Conservation (phyloP, 2,329 filamentous ascomycete species). For the Aspergillus jensenii region DNA sequence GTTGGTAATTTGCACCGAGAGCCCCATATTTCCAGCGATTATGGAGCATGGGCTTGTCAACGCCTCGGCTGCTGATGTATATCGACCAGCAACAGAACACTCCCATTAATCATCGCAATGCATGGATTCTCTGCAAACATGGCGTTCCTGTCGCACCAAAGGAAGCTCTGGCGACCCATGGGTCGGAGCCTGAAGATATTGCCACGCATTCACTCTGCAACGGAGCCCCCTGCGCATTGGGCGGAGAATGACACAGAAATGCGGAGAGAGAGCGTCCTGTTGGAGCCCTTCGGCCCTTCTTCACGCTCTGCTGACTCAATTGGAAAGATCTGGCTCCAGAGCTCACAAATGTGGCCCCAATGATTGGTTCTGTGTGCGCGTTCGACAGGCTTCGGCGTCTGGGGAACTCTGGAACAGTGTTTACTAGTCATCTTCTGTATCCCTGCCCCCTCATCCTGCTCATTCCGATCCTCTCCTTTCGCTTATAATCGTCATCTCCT, state of each 20-base stretch:
- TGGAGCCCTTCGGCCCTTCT: neutral
- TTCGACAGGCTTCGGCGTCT: conserved; percentile 10
- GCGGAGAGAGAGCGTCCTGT: conserved; percentile 17
- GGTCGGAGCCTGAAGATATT: neutral
- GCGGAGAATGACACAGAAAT: conserved; percentile 10
- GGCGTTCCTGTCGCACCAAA: neutral
- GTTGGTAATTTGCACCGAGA: conserved; percentile 24
- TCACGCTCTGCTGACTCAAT: conserved; percentile 19
- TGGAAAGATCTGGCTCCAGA: conserved; percentile 20
- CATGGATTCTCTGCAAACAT: neutral
- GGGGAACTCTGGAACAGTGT: conserved; percentile 5
- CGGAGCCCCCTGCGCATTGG: neutral
- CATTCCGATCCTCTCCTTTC: conserved; percentile 17
- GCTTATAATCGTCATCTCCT: conserved; percentile 8
- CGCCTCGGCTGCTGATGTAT: neutral
- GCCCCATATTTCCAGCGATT: conserved; percentile 1
- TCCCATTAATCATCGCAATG: neutral
- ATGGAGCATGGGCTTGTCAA: neutral
- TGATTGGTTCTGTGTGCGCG: conserved; percentile 18
- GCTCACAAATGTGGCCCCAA: conserved; percentile 7
- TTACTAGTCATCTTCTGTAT: conserved; percentile 14
- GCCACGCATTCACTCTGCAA: neutral
- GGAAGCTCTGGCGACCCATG: neutral
- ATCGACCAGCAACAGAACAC: neutral
- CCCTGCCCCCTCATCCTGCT: conserved; percentile 18